A percentile compares a stretch with the other conserved stretches of the same genome.
Evolutionary conservation across 2,329 filamentous ascomycete genomes (phyloP).

Genomic region (Waltergamsia citrina): DNA sequence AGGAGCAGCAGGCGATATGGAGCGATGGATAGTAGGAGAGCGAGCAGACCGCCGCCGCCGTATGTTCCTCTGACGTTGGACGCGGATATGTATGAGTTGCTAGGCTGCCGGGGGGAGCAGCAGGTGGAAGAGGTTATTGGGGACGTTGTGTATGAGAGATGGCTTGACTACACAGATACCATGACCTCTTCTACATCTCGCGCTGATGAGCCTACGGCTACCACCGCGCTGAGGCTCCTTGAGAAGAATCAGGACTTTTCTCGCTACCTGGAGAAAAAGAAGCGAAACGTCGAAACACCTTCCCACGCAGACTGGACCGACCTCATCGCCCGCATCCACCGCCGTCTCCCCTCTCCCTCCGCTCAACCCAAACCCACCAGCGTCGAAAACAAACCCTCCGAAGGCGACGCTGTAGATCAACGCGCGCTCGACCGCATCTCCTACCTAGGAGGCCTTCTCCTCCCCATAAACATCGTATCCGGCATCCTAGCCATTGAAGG

Average conservation of each 20-base stretch:
- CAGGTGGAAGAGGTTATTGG: conserved; percentile 7
- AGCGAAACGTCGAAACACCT: conserved; percentile 8
- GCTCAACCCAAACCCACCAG: conserved; percentile 3
- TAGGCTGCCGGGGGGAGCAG: background rate
- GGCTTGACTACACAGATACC: conserved; percentile 13
- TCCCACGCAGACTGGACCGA: conserved; percentile 10
- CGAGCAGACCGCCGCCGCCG: background rate
- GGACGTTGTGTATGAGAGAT: conserved; percentile 14
- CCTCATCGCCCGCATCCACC: conserved; percentile 8
- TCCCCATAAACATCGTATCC: conserved; percentile 37
- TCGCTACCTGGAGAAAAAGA: conserved; percentile 1
- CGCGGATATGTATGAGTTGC: conserved; percentile 1
- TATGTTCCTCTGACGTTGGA: background rate
- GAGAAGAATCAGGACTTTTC: conserved; percentile 4
- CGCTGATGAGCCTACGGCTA: no score
- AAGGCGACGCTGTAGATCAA: conserved; percentile 20
- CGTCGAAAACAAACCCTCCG: conserved; percentile 1
- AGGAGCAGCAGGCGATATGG: background rate
- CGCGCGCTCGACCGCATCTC: conserved; percentile 35
- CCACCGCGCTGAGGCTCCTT: conserved; percentile 8
- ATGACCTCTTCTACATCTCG: no score
- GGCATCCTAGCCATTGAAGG: conserved; percentile 37
- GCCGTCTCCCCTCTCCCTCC: conserved; percentile 2
- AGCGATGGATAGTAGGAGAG: background rate
- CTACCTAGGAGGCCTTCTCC: conserved; percentile 38